A percentile compares a stretch with the other conserved stretches of the same genome.
phyloP scores from a whole-genome alignment of 345 rosid species.

The Ceriops decandra region DNA sequence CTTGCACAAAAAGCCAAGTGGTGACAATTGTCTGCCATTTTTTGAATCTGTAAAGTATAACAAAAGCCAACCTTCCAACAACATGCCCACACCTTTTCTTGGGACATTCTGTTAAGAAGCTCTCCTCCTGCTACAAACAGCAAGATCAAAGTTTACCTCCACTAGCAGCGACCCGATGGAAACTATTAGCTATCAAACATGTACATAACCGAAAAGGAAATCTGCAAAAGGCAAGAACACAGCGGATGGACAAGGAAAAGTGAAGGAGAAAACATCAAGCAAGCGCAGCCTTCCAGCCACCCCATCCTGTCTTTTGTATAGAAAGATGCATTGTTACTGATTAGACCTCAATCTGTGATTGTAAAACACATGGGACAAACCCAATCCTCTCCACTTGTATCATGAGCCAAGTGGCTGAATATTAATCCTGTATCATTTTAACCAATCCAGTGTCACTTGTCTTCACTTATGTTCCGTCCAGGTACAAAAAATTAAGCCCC shows the following conservation, averaged over 20 bases:
- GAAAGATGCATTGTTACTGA: conserved; percentile 19
- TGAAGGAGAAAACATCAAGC: conserved; percentile 18
- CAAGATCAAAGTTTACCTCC: conserved; percentile 31
- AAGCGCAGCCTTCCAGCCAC: conserved; percentile 28
- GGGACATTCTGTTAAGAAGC: conserved; percentile 24
- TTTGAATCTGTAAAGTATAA: conserved; percentile 21
- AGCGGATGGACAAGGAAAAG: conserved; percentile 12
- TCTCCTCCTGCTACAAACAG: conserved; percentile 35
- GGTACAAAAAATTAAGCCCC: conserved; percentile 67
- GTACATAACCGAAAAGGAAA: conserved; percentile 36
- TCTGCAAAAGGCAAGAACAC: conserved; percentile 11
- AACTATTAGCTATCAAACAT: conserved; percentile 49
- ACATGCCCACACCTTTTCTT: conserved; percentile 21
- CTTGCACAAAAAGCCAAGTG: conserved; percentile 34
- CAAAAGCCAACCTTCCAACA: conserved; percentile 27
- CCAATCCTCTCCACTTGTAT: conserved; percentile 13
- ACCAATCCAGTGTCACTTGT: conserved; percentile 12
- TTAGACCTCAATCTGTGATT: conserved; percentile 28
- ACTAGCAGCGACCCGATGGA: conserved; percentile 31
- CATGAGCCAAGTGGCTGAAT: conserved; percentile 24
- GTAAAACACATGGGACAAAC: conserved; percentile 11
- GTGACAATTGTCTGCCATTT: conserved; percentile 29
- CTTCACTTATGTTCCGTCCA: conserved; percentile 49
- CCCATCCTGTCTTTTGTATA: conserved; percentile 10
- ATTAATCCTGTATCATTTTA: not conserved